Conservation (phyloP, 2,329 filamentous ascomycete species). For the Lizonia empirigonia region DNA sequence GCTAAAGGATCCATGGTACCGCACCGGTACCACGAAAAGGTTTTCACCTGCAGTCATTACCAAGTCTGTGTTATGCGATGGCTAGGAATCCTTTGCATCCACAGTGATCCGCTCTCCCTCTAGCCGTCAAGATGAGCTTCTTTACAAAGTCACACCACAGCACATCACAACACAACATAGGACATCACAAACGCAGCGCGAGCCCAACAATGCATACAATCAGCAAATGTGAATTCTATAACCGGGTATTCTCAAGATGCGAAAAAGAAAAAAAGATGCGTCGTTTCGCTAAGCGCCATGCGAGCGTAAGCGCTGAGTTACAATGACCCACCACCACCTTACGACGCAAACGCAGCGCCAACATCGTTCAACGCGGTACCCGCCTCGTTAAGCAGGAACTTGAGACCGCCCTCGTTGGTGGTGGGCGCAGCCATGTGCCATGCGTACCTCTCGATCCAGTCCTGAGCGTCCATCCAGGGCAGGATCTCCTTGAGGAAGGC, state of each 20-base stretch:
- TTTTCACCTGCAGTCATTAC: no score
- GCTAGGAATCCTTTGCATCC: no score
- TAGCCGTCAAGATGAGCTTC: no score
- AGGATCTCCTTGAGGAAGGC: slow-evolving; percentile 41
- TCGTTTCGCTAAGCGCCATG: neutral
- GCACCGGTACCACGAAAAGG: no score
- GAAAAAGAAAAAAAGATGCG: neutral
- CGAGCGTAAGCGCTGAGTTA: neutral
- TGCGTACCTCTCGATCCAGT: slow-evolving; percentile 44
- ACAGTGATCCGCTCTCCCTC: no score
- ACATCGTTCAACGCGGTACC: slow-evolving; percentile 29
- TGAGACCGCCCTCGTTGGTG: slow-evolving; percentile 20
- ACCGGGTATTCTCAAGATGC: slow-evolving; percentile 17
- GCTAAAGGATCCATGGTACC: no score
- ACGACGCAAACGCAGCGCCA: slow-evolving; percentile 19
- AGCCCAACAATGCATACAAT: no score
- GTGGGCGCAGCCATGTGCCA: slow-evolving; percentile 37
- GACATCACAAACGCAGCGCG: no score
- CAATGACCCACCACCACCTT: neutral
- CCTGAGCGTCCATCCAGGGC: slow-evolving; percentile 42
- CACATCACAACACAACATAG: no score
- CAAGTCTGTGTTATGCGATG: no score
- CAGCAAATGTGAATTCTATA: no score
- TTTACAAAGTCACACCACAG: no score
- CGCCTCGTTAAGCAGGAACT: slow-evolving; percentile 26